Conservation (phyloP, 441 rosid species). For the Eruca vesicaria region DNA sequence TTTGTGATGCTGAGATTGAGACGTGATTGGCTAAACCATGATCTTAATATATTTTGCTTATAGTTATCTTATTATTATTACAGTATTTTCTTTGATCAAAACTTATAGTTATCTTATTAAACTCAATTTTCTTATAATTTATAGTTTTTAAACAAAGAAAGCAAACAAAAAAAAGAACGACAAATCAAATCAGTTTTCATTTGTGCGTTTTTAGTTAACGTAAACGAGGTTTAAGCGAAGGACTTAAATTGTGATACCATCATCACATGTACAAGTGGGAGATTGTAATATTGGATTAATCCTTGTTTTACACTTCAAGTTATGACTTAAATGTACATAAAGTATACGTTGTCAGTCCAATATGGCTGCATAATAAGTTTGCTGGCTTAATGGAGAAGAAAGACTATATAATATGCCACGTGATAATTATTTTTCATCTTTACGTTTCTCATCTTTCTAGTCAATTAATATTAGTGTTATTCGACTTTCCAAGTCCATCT, state of each 20-base stretch:
- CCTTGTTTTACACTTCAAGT: constrained; percentile 30
- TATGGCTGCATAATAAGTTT: constrained; percentile 3
- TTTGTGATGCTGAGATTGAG: constrained; percentile 15
- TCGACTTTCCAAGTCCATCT: background rate
- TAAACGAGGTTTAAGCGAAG: constrained; percentile 9
- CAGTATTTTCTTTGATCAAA: too few relatives aligned
- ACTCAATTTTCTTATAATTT: too few relatives aligned
- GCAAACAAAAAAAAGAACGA: too few relatives aligned
- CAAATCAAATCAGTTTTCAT: background rate
- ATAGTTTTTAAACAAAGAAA: too few relatives aligned
- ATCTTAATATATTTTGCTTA: too few relatives aligned
- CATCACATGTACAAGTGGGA: constrained; percentile 22
- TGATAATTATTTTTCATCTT: constrained; percentile 18
- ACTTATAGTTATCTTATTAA: too few relatives aligned
- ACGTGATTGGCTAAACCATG: too few relatives aligned
- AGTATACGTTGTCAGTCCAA: background rate
- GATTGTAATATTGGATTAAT: constrained; percentile 13
- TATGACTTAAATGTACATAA: background rate
- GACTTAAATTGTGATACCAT: constrained; percentile 4
- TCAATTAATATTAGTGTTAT: constrained; percentile 2
- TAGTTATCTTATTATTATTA: too few relatives aligned
- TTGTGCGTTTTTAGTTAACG: constrained; percentile 3
- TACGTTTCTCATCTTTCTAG: constrained; percentile 22
- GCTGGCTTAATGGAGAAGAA: constrained; percentile 7
- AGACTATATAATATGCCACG: constrained; percentile 11